Conservation (phyloP, 805 yeast genomes). For the Zygosaccharomyces rouxii region DNA sequence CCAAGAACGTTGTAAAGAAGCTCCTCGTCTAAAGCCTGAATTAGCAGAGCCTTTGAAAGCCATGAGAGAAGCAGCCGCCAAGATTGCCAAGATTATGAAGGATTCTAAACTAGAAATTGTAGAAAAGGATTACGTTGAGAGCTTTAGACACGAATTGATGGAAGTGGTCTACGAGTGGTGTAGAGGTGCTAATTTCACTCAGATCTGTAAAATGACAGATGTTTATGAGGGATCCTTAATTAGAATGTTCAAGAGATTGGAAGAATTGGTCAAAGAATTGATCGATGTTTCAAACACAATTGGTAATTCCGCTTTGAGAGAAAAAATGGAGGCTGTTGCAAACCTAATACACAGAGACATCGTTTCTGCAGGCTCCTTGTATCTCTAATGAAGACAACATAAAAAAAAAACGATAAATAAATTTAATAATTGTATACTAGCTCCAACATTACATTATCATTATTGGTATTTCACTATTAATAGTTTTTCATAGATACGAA, state of each 20-base stretch:
- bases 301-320: slow-evolving; percentile 81
- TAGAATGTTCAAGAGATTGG: slow-evolving; percentile 90
- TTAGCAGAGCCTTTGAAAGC: slow-evolving; percentile 87
- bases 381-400: slow-evolving; percentile 37
- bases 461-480: not conserved
- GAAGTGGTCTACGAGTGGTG: slow-evolving; percentile 97
- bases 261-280: slow-evolving; percentile 88
- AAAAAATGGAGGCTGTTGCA: slow-evolving; percentile 81
- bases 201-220: slow-evolving; percentile 97
- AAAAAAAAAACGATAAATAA: not conserved
- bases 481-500: slow-evolving; percentile 5
- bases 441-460: not conserved
- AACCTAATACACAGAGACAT: slow-evolving; percentile 91
- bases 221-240: slow-evolving; percentile 96
- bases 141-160: slow-evolving; percentile 91
- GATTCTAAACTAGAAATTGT: slow-evolving; percentile 87
- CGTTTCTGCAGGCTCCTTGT: slow-evolving; percentile 93
- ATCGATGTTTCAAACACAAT: slow-evolving; percentile 89
- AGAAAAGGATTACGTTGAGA: slow-evolving; percentile 89
- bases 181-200: slow-evolving; percentile 91
- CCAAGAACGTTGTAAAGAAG: slow-evolving; percentile 90
- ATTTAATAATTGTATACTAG: slow-evolving; percentile 1
- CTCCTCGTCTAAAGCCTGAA: slow-evolving; percentile 81
- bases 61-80: slow-evolving; percentile 84
- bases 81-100: slow-evolving; percentile 81